Evolutionary conservation across 2,329 filamentous ascomycete genomes (phyloP), one percentile per base, ranked within the genome.

Genomic region (Venturia effusa): DNA sequence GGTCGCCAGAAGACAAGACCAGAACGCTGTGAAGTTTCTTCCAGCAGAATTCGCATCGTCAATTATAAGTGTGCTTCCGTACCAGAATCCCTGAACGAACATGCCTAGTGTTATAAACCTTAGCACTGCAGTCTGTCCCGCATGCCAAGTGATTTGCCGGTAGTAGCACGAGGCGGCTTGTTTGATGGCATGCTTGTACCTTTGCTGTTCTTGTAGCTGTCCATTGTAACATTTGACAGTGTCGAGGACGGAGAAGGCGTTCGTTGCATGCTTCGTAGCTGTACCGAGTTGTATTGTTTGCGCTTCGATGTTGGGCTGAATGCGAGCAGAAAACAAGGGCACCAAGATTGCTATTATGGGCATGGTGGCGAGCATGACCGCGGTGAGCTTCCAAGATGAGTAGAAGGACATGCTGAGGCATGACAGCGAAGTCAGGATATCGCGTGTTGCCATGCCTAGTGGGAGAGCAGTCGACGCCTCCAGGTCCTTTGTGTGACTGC

Each of bases 21-120:
- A 96, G 68, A 97, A 97, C 0, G 91, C 89, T 0, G 90, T 94
- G 55, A 97, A 74, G 3, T 96, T 84, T 64, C 87, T 79, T 0
- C 87, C 89, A 0, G 90, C 77, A 13, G 78, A 80, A 15, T 84
- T 76, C 0, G 80, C 73, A 1, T 84, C 85, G 1, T 81, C 75
- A 11, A 80, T 78, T 11, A 94, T 85, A 1, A 96, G 80, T 1
- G 83, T 78, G 34, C 88, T 83, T 0, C 92, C 92, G 69, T 92
- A 96, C 84, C 90, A 96, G 70, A 97, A 97, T 0, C 92, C 92
- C 64, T 92, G 83, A 0, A 95, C 87, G 68, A 97, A 97, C 72
- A 97, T 86, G 1, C 80, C 81, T 3, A 91, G 82, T 37, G 88
- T 86, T 77, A 92, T 86, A 68, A 95, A 84, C 59, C 88, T 86